Conservation (phyloP, 1,284 basidiomycete species). For the Phylloboletellus chloephorus region DNA sequence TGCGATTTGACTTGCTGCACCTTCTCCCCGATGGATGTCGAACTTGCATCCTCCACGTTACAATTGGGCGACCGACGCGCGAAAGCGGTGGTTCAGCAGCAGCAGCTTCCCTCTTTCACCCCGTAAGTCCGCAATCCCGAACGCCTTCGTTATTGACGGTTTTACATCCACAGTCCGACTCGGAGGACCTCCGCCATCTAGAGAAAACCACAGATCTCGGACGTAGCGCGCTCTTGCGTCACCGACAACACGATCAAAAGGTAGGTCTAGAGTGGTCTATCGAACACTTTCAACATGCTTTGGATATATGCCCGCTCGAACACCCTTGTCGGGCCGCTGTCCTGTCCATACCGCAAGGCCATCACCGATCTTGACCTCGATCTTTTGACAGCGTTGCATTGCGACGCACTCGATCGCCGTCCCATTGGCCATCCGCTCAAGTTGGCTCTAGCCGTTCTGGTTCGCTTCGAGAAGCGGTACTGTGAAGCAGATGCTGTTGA, state of each 20-base stretch:
- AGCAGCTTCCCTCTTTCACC: not conserved
- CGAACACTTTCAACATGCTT: constrained; percentile 7
- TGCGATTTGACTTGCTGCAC: not conserved
- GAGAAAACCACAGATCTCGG: constrained; percentile 7
- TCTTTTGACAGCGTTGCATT: constrained; percentile 7
- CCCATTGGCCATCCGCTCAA: constrained; percentile 7
- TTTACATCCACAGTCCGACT: not conserved
- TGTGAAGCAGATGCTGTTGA: not conserved
- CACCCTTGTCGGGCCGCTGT: constrained; percentile 12
- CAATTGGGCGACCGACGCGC: not conserved
- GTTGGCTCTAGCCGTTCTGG: constrained; percentile 3
- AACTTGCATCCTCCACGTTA: constrained; percentile 4
- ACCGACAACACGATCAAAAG: not conserved
- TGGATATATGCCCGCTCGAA: constrained; percentile 11
- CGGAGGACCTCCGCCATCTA: not conserved
- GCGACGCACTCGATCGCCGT: constrained; percentile 1
- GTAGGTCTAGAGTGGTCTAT: constrained; percentile 10
- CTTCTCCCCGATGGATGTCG: not conserved
- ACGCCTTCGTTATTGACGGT: not conserved
- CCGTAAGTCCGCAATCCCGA: constrained; percentile 1
- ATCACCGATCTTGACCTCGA: constrained; percentile 2
- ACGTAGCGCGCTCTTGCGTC: constrained; percentile 1
- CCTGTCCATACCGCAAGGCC: constrained; percentile 15
- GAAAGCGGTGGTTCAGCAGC: not conserved
- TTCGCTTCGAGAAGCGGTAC: constrained; percentile 2